Percentiles rank a stretch among this genome's conserved stretches.
Conservation (phyloP, 2,329 filamentous ascomycete species). For the Geosmithia morbida region DNA sequence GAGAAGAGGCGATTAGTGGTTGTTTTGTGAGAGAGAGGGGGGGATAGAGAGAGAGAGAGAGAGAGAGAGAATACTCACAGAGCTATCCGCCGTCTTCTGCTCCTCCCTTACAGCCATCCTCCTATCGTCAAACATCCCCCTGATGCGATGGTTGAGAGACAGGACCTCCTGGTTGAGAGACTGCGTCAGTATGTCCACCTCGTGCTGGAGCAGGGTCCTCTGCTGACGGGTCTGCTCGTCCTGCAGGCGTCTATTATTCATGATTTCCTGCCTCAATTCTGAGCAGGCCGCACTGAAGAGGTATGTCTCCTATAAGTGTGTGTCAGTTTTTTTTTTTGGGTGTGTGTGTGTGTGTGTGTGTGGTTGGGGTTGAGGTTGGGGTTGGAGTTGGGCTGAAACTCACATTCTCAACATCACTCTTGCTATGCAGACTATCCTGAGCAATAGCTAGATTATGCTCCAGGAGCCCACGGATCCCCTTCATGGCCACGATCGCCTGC, state of each 20-base stretch:
- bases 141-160: conserved; percentile 77
- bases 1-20: not conserved
- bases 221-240: conserved; percentile 75
- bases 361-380: too few species aligned
- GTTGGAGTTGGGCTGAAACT: too few species aligned
- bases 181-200: conserved; percentile 85
- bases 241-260: conserved; percentile 59
- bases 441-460: conserved; percentile 71
- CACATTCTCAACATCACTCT: conserved; percentile 79
- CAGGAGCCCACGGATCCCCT: conserved; percentile 67
- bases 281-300: conserved; percentile 89
- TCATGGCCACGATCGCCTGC: conserved; percentile 82
- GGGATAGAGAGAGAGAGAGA: not conserved
- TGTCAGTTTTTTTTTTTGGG: not conserved
- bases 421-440: conserved; percentile 67
- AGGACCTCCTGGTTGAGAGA: conserved; percentile 70
- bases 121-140: conserved; percentile 90
- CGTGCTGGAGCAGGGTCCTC: conserved; percentile 76
- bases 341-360: too few species aligned
- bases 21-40: too few species aligned
- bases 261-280: conserved; percentile 78
- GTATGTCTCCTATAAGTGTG: conserved; percentile 58
- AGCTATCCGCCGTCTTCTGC: conserved; percentile 70
- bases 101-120: conserved; percentile 86
- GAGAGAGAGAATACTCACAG: conserved; percentile 31